Base-by-base conservation (phyloP, 106 monocot species). In the Acanthochlamys bracteata region DNA sequence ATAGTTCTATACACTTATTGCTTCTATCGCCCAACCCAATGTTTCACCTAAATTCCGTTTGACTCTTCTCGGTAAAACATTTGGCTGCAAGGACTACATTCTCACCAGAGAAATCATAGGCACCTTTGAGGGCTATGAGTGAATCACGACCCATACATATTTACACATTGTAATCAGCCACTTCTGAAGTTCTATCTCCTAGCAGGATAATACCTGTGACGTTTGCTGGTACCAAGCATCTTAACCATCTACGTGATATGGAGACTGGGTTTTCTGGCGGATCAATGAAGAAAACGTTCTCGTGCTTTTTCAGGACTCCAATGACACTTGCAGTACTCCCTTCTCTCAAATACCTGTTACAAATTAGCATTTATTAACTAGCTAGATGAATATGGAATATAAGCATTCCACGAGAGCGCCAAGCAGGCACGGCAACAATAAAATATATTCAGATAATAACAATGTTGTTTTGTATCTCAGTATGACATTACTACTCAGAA, bases 281-380 rank as follows among this genome's bases (percentile, higher is more conserved):
- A 52, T 84, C 86, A n/a, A 91, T 79, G 43, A 91, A 83, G 24
- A 75, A 55, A 24, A 74, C 53, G 20, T 75, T 73, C 14, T 83
- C 75, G 11, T 86, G 86, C 39, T 65, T 71, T 65, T 69, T 83
- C 20, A 86, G 73, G 20, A 81, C 76, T 13, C 91, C 86, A 41
- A 91, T 74, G 27, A 91, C 86, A 66, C 83, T 91, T 62, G 72
- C 74, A 15, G 63, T 75, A 27, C 84, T 75, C 25, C 86, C 91
- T 59, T 91, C 91, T 74, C 76, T 86, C 16, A 91, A 81, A 53
- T 71, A 84, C 76, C 91, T 86, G 67, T 20, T 57, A 52, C 42
- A 20, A 19, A 57, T 45, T 66, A 22, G 12, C 49, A 49, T 49
- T 12, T 49, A 10, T 49, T 2, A 49, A 14, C 2, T 49, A 49